Evolutionary conservation across 2,329 filamentous ascomycete genomes (phyloP).

Genomic region (Talaromyces funiculosus): DNA sequence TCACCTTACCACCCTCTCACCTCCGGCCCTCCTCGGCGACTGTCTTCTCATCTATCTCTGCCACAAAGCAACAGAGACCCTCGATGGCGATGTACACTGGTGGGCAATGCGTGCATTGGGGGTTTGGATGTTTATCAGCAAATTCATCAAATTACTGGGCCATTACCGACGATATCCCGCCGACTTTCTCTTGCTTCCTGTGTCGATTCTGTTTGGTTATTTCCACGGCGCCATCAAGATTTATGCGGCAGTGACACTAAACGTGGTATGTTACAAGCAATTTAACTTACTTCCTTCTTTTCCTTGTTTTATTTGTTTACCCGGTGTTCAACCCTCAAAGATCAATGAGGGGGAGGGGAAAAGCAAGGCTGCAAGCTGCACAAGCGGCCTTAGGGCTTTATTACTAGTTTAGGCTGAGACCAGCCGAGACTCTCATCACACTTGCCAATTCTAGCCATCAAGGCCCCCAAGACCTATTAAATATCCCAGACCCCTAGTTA

Average conservation of each 20-base stretch:
- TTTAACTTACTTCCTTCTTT: slow-evolving; percentile 17
- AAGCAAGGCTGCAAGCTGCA: not conserved
- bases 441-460: slow-evolving; percentile 11
- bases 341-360: not conserved
- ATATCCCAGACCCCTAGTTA: not conserved
- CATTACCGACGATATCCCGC: slow-evolving; percentile 79
- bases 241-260: slow-evolving; percentile 75
- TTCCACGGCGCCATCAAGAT: slow-evolving; percentile 90
- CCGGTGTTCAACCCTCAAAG: not conserved
- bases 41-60: slow-evolving; percentile 64
- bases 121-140: slow-evolving; percentile 78
- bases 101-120: slow-evolving; percentile 58
- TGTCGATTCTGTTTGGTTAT: slow-evolving; percentile 88
- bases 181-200: slow-evolving; percentile 71
- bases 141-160: slow-evolving; percentile 83
- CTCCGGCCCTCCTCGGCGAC: slow-evolving; percentile 76
- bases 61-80: slow-evolving; percentile 61
- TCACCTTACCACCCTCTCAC: slow-evolving; percentile 86
- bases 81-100: slow-evolving; percentile 50
- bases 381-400: slow-evolving; percentile 4
- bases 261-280: slow-evolving; percentile 60
- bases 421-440: not conserved
- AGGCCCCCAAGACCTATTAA: slow-evolving; percentile 16
- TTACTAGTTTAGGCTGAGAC: not conserved
- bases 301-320: not conserved